phyloP scores from a whole-genome alignment of 1,284 basidiomycete species.

The Cryptococcus wingfieldii region DNA sequence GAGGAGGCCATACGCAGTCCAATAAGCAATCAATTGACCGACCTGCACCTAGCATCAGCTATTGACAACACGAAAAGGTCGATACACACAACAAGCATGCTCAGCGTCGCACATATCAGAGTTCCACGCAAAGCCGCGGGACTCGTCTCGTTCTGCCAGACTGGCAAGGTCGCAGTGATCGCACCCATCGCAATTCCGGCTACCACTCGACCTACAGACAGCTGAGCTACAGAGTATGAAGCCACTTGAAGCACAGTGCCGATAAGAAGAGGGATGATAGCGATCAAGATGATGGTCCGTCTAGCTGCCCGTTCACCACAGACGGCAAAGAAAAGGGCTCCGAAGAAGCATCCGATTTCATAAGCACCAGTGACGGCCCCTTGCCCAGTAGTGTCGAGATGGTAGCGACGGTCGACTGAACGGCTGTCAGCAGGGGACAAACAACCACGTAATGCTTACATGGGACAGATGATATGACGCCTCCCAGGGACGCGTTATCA shows the following conservation, averaged over 20 bases:
- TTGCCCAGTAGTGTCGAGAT: conserved; percentile 12
- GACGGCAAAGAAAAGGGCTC: conserved; percentile 12
- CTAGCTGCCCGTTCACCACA: conserved; percentile 14
- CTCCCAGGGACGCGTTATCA: conserved; percentile 20
- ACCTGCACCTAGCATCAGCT: conserved; percentile 6
- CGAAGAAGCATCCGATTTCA: conserved; percentile 19
- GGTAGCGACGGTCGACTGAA: conserved; percentile 2
- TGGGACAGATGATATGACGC: conserved; percentile 17
- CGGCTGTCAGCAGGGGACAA: background rate
- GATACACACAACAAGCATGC: conserved; percentile 18
- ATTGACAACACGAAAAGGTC: background rate
- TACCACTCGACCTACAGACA: conserved; percentile 16
- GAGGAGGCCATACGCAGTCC: conserved; percentile 20
- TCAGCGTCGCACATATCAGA: conserved; percentile 17
- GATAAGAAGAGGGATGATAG: conserved; percentile 7
- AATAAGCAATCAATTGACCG: conserved; percentile 24
- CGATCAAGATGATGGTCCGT: conserved; percentile 10
- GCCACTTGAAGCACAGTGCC: conserved; percentile 17
- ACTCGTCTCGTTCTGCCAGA: conserved; percentile 23
- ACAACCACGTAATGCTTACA: conserved; percentile 52
- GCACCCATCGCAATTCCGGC: conserved; percentile 21
- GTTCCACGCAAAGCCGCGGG: conserved; percentile 17
- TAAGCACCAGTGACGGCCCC: conserved; percentile 17
- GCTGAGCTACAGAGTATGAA: conserved; percentile 10
- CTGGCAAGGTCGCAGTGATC: conserved; percentile 18